phyloP scores from a whole-genome alignment of 2,329 filamentous ascomycete genomes.

The Penicillium sp. region DNA sequence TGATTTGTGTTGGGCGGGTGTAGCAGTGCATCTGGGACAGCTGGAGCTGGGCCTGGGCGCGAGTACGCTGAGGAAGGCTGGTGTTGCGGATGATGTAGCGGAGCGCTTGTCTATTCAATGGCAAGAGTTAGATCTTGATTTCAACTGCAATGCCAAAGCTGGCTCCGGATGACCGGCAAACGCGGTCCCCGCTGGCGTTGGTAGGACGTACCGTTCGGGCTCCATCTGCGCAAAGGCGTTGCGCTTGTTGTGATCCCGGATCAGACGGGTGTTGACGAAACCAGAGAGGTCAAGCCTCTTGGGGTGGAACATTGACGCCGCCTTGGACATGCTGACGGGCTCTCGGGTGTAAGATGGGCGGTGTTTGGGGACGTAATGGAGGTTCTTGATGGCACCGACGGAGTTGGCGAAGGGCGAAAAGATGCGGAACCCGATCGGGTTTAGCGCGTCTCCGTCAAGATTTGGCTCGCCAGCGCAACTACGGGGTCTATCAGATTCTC shows the following conservation, averaged over 20 bases:
- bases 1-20: constrained; percentile 89
- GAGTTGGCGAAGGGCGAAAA: constrained; percentile 33
- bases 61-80: constrained; percentile 75
- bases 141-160: neutral
- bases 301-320: constrained; percentile 76
- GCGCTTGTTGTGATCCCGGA: constrained; percentile 96
- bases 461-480: constrained; percentile 8
- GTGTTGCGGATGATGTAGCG: constrained; percentile 95
- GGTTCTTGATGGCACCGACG: constrained; percentile 24
- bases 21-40: constrained; percentile 95
- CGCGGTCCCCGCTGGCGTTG: neutral
- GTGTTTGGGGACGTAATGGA: constrained; percentile 18
- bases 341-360: constrained; percentile 5
- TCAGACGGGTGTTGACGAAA: constrained; percentile 81
- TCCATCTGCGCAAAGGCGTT: constrained; percentile 87
- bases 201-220: constrained; percentile 71
- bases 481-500: neutral
- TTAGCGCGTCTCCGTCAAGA: constrained; percentile 27
- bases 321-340: constrained; percentile 29
- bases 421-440: constrained; percentile 30
- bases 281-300: constrained; percentile 89
- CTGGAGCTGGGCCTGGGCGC: constrained; percentile 91
- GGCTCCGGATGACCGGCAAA: no score
- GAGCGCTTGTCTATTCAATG: constrained; percentile 73
- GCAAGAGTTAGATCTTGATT: neutral